Conservation (phyloP, 441 rosid species). For the Cnidoscolus chayamansa region DNA sequence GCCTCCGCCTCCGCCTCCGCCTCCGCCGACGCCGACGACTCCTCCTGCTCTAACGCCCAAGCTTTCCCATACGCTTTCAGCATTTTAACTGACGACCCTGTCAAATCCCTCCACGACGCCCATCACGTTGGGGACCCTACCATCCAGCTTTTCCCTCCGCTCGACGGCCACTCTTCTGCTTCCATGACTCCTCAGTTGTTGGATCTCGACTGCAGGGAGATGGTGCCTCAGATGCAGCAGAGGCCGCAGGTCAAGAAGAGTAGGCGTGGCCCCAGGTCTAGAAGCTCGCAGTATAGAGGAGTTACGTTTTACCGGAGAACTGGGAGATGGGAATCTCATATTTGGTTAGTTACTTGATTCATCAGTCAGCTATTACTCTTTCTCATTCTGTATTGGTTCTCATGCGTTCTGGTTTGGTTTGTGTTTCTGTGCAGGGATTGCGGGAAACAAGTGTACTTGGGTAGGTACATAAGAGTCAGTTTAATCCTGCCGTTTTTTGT, state of each 20-base stretch:
- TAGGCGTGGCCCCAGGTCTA: slow-evolving; percentile 84
- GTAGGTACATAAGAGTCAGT: slow-evolving; percentile 30
- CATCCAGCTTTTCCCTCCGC: slow-evolving; percentile 49
- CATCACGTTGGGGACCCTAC: slow-evolving; percentile 19
- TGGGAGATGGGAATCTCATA: slow-evolving; percentile 95
- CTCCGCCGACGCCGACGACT: slow-evolving; percentile 29
- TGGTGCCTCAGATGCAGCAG: slow-evolving; percentile 19
- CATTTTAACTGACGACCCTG: slow-evolving; percentile 19
- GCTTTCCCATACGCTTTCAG: slow-evolving; percentile 25
- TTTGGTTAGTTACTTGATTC: slow-evolving; percentile 47
- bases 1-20: too few relatives aligned
- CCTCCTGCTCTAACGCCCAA: slow-evolving; percentile 31
- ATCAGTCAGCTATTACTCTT: not conserved
- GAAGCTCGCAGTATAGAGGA: slow-evolving; percentile 90
- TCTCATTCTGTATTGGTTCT: slow-evolving; percentile 3
- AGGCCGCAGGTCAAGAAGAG: slow-evolving; percentile 54
- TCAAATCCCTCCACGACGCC: not conserved
- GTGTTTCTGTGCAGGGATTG: slow-evolving; percentile 63
- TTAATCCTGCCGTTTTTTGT: not conserved
- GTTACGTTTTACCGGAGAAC: slow-evolving; percentile 93
- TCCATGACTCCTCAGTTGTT: slow-evolving; percentile 30
- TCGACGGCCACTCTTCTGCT: slow-evolving; percentile 15
- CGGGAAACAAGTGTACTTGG: slow-evolving; percentile 92
- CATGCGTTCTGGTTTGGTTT: not conserved
- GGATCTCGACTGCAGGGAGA: slow-evolving; percentile 34